phyloP scores from a whole-genome alignment of 1,284 basidiomycete species.

The Albatrellus sp. region DNA sequence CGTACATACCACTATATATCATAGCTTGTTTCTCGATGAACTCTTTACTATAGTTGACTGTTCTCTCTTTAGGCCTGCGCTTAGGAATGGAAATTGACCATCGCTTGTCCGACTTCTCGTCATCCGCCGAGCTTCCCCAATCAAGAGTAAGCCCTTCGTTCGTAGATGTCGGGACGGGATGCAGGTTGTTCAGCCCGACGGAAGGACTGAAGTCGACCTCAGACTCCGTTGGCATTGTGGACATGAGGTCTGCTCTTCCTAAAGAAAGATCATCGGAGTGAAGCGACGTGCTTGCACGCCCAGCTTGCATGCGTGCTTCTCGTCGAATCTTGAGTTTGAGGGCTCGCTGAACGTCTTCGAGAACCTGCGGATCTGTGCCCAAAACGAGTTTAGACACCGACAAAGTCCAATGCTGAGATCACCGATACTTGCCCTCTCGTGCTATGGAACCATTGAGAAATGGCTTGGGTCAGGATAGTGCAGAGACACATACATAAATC shows the following conservation, averaged over 20 bases:
- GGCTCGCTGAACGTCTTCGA: constrained; percentile 66
- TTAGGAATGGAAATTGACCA: constrained; percentile 51
- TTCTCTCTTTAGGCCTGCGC: constrained; percentile 45
- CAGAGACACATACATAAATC: constrained; percentile 45
- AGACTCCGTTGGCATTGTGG: constrained; percentile 16
- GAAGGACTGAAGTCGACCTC: constrained; percentile 68
- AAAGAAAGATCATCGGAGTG: constrained; percentile 25
- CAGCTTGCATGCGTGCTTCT: constrained; percentile 44
- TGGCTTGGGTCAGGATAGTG: constrained; percentile 1
- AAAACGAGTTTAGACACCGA: constrained; percentile 5
- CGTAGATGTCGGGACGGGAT: constrained; percentile 51
- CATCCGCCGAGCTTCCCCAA: constrained; percentile 44
- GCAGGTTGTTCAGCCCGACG: constrained; percentile 27
- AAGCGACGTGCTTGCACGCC: constrained; percentile 20
- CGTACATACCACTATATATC: constrained; percentile 16
- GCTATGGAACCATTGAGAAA: constrained; percentile 24
- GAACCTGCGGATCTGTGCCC: constrained; percentile 48
- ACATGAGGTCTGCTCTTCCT: constrained; percentile 14
- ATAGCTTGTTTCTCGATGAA: constrained; percentile 24
- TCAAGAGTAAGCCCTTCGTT: constrained; percentile 59
- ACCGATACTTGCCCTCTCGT: constrained; percentile 42
- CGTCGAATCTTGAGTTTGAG: constrained; percentile 56
- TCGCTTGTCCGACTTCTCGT: constrained; percentile 42
- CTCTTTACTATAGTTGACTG: constrained; percentile 23
- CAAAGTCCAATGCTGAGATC: not conserved